Percentiles rank a stretch among this genome's conserved stretches.
Evolutionary conservation across 225 moss, liverwort and hornwort genomes (phyloP).

Genomic region (Rhytidiadelphus loreus): DNA sequence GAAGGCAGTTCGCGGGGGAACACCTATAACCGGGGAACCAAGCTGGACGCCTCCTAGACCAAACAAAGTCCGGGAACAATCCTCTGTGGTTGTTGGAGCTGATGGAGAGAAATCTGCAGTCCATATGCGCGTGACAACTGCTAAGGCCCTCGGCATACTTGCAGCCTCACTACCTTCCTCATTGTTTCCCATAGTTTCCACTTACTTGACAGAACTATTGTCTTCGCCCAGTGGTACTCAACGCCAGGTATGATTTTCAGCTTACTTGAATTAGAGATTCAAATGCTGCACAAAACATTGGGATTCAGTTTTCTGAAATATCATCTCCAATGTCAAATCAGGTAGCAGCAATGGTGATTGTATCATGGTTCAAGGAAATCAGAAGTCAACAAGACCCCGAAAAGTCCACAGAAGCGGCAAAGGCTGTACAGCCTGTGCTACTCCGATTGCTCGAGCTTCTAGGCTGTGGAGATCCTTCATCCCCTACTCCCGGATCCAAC

Average conservation of each 20-base stretch:
- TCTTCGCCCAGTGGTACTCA: slow-evolving; percentile 58
- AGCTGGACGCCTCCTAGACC: slow-evolving; percentile 48
- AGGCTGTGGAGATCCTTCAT: slow-evolving; percentile 49
- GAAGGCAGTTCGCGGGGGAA: slow-evolving; percentile 41
- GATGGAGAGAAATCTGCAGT: slow-evolving; percentile 89
- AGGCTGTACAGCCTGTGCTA: slow-evolving; percentile 41
- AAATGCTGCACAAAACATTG: neutral
- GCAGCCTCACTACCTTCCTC: slow-evolving; percentile 54
- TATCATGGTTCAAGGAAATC: slow-evolving; percentile 80
- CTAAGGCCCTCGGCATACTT: slow-evolving; percentile 72
- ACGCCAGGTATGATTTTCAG: slow-evolving; percentile 52
- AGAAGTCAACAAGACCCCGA: slow-evolving; percentile 16
- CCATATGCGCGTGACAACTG: slow-evolving; percentile 78
- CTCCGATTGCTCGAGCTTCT: slow-evolving; percentile 57
- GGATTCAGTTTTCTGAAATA: neutral
- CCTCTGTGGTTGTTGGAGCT: slow-evolving; percentile 70
- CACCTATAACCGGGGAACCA: slow-evolving; percentile 41
- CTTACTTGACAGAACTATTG: slow-evolving; percentile 48
- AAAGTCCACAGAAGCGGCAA: slow-evolving; percentile 28
- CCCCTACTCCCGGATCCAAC: slow-evolving; percentile 70
- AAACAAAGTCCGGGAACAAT: slow-evolving; percentile 46
- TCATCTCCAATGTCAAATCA: slow-evolving; percentile 3
- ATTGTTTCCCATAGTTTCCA: slow-evolving; percentile 30
- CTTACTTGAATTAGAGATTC: neutral
- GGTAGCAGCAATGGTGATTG: slow-evolving; percentile 88